phyloP scores from a whole-genome alignment of 202 grass and related monocot species.

The Brachypodium distachyon region DNA sequence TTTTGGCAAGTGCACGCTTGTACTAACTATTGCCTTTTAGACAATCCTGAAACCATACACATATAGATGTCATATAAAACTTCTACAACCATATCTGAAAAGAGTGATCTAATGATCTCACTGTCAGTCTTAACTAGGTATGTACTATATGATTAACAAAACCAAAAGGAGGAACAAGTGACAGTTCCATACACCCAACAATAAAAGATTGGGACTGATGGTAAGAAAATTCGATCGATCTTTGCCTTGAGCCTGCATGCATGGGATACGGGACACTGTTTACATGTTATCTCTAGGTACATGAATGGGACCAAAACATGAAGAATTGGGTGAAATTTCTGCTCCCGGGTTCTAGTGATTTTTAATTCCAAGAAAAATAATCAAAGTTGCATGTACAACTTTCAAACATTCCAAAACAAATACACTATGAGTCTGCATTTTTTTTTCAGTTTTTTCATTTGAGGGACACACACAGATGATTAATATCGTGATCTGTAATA shows the following conservation, averaged over 20 bases:
- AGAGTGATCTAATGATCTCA: background rate
- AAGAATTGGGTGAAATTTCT: too few species aligned
- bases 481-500: too few species aligned
- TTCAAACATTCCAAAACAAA: too few species aligned
- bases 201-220: background rate
- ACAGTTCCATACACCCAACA: conserved; percentile 1
- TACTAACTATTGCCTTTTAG: conserved; percentile 30
- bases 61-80: conserved; percentile 16
- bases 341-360: too few species aligned
- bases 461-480: too few species aligned
- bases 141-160: background rate
- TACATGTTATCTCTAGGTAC: too few species aligned
- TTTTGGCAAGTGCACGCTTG: conserved; percentile 33
- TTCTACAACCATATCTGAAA: conserved; percentile 26
- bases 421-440: too few species aligned
- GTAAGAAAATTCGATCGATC: background rate
- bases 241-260: conserved; percentile 5
- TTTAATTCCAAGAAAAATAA: too few species aligned
- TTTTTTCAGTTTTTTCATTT: too few species aligned
- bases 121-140: conserved; percentile 5
- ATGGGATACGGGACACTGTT: too few species aligned
- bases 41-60: background rate
- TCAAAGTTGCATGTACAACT: too few species aligned
- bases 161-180: conserved; percentile 4
- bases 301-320: too few species aligned